These are phyloP conservation scores for Phytophthora crassamura DNA, from an alignment of 352 stramenopile species.

Conservation along the genomic window DNA sequence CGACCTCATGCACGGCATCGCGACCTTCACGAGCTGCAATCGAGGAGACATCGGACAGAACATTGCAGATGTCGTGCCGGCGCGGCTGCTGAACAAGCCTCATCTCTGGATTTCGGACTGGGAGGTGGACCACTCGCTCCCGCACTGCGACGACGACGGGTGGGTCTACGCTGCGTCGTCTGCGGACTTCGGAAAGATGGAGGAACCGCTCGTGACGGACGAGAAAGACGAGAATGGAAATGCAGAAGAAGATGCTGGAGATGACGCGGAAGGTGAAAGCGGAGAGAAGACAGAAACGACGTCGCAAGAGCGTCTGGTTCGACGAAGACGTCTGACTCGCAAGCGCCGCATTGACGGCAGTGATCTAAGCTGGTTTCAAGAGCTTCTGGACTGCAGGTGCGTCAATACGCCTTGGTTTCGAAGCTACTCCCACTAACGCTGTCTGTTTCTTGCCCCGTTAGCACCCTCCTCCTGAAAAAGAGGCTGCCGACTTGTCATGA, in stretches of 20 bases:
- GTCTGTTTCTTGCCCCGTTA: constrained; percentile 15
- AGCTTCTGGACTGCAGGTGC: constrained; percentile 83
- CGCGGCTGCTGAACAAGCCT: constrained; percentile 69
- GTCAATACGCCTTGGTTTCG: background rate
- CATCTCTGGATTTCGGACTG: constrained; percentile 79
- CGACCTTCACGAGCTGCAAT: constrained; percentile 70
- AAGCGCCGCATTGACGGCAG: constrained; percentile 77
- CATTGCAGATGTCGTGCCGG: constrained; percentile 69
- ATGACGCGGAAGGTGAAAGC: background rate
- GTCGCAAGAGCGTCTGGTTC: constrained; percentile 36
- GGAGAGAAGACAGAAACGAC: constrained; percentile 8
- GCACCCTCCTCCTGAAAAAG: constrained; percentile 72
- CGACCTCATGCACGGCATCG: constrained; percentile 47
- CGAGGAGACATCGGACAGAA: constrained; percentile 61
- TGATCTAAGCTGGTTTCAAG: constrained; percentile 84
- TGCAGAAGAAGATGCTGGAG: background rate
- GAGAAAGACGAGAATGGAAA: constrained; percentile 2
- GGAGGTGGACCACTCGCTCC: constrained; percentile 61
- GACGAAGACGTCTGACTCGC: constrained; percentile 60
- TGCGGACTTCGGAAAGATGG: constrained; percentile 38
- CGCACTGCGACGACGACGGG: constrained; percentile 64
- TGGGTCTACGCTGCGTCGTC: constrained; percentile 74
- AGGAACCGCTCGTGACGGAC: constrained; percentile 9
- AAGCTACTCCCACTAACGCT: background rate
- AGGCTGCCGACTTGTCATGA: constrained; percentile 79